Evolutionary conservation across 208 protist genomes (phyloP), one percentile per base, ranked within the genome.

Genomic region (Trypanosoma mega): DNA sequence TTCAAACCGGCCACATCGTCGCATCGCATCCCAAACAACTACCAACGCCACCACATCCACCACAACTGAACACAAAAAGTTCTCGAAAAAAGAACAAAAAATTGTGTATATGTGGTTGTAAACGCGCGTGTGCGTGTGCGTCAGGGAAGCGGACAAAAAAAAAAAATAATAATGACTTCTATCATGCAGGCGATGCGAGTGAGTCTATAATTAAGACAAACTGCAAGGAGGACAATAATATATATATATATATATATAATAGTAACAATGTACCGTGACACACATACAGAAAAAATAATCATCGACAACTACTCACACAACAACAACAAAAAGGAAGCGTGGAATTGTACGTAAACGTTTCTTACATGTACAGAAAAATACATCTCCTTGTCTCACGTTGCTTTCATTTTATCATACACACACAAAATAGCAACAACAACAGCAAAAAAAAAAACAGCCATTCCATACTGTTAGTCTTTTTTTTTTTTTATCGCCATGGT

Each of bases 351-450:
- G n/a, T n/a, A n/a, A n/a, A n/a, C n/a, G n/a, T n/a, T n/a, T n/a
- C n/a, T n/a, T n/a, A n/a, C n/a, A n/a, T n/a, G 47, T 52, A 11
- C 33, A 52, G 27, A 30, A 12, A 31, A 9, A 52, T 52, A 52
- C 5, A 21, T 21, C 5, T 6, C 34, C 24, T 31, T 23, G 27
- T 18, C 7, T 46, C 31, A 33, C 5, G 11, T 48, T 36, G 6
- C 51, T 43, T 24, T 5, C 12, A 18, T 41, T 14, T 3, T 24
- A 24, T 24, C n/a, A n/a, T 2, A 30, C 6, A 52, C 2, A 55
- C 29, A 36, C 3, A 11, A 55, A 54, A 21, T 21, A 16, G 55
- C 16, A 71, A 55, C 18, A 11, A 70, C 3, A 61, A 51, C 43
- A 54, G 51, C 20, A 69, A 41, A 39, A 37, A 56, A 41, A 54